Conservation (phyloP, 2,329 filamentous ascomycete species). For the Sarocladiaceae sp. region DNA sequence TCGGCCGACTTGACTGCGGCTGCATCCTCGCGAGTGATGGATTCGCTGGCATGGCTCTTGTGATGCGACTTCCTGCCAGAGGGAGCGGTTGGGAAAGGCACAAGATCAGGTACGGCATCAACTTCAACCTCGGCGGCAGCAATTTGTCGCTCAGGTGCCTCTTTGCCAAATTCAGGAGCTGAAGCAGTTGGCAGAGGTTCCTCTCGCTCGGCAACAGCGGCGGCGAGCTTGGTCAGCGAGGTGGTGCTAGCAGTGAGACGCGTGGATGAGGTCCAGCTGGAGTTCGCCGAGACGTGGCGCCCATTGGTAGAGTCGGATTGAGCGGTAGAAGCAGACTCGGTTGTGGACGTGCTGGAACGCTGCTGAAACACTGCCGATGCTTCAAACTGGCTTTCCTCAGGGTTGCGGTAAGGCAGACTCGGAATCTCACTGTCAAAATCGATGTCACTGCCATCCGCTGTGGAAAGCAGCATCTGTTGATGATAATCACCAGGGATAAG, state of each 20-base stretch:
- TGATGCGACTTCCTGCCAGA: constrained; percentile 20
- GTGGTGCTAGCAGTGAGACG: constrained; percentile 47
- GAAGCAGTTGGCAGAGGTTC: constrained; percentile 25
- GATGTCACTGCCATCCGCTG: constrained; percentile 24
- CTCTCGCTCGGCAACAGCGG: constrained; percentile 22
- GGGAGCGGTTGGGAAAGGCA: constrained; percentile 19
- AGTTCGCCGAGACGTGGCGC: constrained; percentile 48
- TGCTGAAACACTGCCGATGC: constrained; percentile 25
- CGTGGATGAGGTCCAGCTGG: constrained; percentile 47
- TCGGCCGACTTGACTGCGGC: constrained; percentile 24
- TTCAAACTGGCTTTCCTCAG: constrained; percentile 5
- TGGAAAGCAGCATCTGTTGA: constrained; percentile 40
- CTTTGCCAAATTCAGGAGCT: not conserved
- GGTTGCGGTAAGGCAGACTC: constrained; percentile 13
- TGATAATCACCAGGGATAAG: constrained; percentile 55
- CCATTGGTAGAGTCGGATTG: constrained; percentile 41
- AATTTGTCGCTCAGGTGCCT: not conserved
- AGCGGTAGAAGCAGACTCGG: constrained; percentile 40
- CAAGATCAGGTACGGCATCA: constrained; percentile 29
- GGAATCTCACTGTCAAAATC: constrained; percentile 16
- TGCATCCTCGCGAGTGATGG: constrained; percentile 24
- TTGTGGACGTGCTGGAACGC: constrained; percentile 51
- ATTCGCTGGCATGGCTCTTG: constrained; percentile 32
- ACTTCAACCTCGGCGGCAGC: not conserved
- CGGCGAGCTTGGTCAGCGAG: constrained; percentile 32